Conservation (phyloP, 164 flowering plant species). For the Tetracentron sinense region DNA sequence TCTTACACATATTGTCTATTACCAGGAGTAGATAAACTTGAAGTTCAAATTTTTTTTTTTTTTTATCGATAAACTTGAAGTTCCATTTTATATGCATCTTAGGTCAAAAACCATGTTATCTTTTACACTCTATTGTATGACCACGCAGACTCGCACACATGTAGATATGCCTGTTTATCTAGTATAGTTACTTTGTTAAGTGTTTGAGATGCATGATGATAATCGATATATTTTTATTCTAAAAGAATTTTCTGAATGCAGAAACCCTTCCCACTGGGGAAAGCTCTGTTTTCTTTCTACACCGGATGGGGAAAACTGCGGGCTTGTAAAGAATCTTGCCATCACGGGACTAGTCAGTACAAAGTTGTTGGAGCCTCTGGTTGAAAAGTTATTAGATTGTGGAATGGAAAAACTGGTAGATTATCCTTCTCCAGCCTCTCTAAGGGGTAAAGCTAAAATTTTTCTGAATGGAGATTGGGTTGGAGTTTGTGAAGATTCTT, state of each 20-base stretch:
- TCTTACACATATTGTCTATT: too few relatives aligned
- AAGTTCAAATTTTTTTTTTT: too few relatives aligned
- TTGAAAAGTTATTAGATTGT: conserved; percentile 40
- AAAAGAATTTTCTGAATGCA: conserved; percentile 34
- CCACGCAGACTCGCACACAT: too few relatives aligned
- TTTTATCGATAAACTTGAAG: too few relatives aligned
- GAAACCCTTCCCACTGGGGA: conserved; percentile 98
- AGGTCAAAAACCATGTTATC: too few relatives aligned
- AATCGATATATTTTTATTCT: conserved; percentile 1
- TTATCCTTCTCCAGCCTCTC: conserved; percentile 32
- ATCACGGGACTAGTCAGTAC: conserved; percentile 73
- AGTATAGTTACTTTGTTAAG: too few relatives aligned
- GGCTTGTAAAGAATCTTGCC: conserved; percentile 91
- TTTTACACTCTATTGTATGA: too few relatives aligned
- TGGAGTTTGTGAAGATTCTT: conserved; percentile 65
- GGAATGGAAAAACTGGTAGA: conserved; percentile 69
- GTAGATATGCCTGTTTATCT: too few relatives aligned
- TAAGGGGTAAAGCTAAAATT: conserved; percentile 51
- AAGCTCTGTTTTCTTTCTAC: conserved; percentile 85
- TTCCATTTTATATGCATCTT: too few relatives aligned
- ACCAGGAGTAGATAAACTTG: background rate
- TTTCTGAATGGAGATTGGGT: conserved; percentile 89
- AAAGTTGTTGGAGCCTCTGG: conserved; percentile 35
- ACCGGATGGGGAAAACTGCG: conserved; percentile 94
- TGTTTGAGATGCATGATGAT: conserved; percentile 4